Evolutionary conservation across 768 basidiomycete genomes (phyloP).

Genomic region (Daedaleopsis nitida): DNA sequence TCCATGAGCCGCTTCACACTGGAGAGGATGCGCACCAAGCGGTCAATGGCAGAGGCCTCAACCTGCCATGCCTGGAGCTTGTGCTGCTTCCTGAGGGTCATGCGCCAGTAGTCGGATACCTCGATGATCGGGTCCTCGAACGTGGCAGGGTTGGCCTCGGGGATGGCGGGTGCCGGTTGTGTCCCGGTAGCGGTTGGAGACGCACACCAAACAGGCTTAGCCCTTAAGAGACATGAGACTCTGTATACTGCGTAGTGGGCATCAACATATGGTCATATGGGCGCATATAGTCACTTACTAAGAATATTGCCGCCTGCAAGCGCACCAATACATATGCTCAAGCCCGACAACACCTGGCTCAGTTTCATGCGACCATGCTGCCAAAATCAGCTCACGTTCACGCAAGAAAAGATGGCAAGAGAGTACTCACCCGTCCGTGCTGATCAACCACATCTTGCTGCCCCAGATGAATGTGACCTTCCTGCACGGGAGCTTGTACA

Average conservation of each 20-base stretch:
- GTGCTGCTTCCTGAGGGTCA: conserved; percentile 32
- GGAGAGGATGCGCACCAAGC: conserved; percentile 67
- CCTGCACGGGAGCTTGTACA: conserved; percentile 20
- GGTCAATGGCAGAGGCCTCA: conserved; percentile 56
- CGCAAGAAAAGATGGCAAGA: neutral
- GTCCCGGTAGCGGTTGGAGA: no score
- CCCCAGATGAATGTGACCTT: conserved; percentile 23
- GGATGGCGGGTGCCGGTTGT: no score
- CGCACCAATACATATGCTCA: conserved; percentile 3
- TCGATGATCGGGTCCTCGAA: conserved; percentile 35
- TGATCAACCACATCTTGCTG: conserved; percentile 18
- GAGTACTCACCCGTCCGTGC: neutral
- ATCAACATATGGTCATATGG: no score
- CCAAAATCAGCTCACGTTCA: neutral
- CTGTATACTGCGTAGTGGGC: no score
- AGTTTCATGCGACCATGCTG: conserved; percentile 16
- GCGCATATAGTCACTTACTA: no score
- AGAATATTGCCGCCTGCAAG: neutral
- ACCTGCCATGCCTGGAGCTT: conserved; percentile 52
- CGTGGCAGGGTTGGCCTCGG: no score
- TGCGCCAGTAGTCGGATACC: conserved; percentile 9
- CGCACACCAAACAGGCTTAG: no score
- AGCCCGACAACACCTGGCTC: neutral
- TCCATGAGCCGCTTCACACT: conserved; percentile 67
- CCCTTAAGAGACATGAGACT: no score